Conservation (phyloP, 1,284 basidiomycete species). For the Cutaneotrichosporon cavernicola region DNA sequence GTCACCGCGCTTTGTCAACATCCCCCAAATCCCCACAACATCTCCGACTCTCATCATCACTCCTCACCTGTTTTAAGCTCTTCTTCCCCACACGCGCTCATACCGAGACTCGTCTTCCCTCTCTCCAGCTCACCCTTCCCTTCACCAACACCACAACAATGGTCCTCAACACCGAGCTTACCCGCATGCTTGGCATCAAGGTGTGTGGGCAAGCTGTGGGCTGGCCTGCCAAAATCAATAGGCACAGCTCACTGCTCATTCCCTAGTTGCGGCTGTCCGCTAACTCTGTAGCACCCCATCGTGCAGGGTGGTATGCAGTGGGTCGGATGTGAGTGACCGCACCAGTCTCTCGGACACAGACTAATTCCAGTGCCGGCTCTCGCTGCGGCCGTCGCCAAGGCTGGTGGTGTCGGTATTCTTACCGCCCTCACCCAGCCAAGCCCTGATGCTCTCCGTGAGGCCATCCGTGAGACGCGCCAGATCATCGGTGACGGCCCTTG, state of each 20-base stretch:
- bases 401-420: conserved; percentile 81
- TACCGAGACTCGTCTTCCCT: not conserved
- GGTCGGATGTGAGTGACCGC: conserved; percentile 10
- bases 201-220: conserved; percentile 10
- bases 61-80: not conserved
- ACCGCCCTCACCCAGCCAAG: conserved; percentile 83
- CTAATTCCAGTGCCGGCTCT: conserved; percentile 6
- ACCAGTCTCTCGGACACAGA: too few species aligned
- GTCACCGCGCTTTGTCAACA: not conserved
- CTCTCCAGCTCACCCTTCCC: not conserved
- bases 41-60: not conserved
- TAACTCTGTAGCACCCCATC: conserved; percentile 59
- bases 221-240: not conserved
- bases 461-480: conserved; percentile 72
- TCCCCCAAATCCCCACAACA: too few species aligned
- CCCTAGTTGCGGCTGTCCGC: not conserved
- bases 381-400: conserved; percentile 74
- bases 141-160: conserved; percentile 22
- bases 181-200: conserved; percentile 50
- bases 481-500: conserved; percentile 62
- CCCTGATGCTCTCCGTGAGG: conserved; percentile 76
- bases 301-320: conserved; percentile 57
- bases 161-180: conserved; percentile 56
- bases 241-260: not conserved
- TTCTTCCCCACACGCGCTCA: not conserved